Conservation (phyloP, 2,329 filamentous ascomycete genomes). For the Fusarium sp. region DNA sequence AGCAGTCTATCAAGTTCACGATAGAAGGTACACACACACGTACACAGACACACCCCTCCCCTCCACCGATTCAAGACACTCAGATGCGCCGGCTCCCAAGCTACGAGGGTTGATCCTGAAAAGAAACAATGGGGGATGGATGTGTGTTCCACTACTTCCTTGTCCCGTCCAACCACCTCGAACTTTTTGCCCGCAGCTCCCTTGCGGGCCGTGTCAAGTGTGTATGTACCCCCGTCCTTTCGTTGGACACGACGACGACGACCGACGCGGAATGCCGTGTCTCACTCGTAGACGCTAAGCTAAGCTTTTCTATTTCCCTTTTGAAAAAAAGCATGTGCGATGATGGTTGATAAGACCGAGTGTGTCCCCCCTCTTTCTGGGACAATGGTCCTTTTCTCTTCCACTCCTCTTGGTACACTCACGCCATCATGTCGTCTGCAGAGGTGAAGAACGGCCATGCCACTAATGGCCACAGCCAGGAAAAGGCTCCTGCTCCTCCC, state of each 20-base stretch:
- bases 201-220: neutral
- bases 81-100: conserved; percentile 8
- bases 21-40: neutral
- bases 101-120: conserved; percentile 34
- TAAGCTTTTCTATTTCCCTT: conserved; percentile 4
- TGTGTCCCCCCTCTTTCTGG: conserved; percentile 3
- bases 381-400: neutral
- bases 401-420: neutral
- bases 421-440: conserved; percentile 39
- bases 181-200: neutral
- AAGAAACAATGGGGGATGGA: conserved; percentile 14
- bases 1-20: neutral
- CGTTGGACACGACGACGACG: neutral
- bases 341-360: conserved; percentile 16
- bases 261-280: conserved; percentile 36
- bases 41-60: neutral
- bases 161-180: conserved; percentile 32
- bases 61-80: too few species aligned
- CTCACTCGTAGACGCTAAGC: conserved; percentile 25
- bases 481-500: conserved; percentile 19
- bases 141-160: conserved; percentile 28
- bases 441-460: conserved; percentile 42
- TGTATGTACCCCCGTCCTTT: neutral
- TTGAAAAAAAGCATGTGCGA: neutral
- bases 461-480: conserved; percentile 38